Evolutionary conservation across 1,284 basidiomycete species (phyloP).

Genomic region (Ceraceosorus bombacis): DNA sequence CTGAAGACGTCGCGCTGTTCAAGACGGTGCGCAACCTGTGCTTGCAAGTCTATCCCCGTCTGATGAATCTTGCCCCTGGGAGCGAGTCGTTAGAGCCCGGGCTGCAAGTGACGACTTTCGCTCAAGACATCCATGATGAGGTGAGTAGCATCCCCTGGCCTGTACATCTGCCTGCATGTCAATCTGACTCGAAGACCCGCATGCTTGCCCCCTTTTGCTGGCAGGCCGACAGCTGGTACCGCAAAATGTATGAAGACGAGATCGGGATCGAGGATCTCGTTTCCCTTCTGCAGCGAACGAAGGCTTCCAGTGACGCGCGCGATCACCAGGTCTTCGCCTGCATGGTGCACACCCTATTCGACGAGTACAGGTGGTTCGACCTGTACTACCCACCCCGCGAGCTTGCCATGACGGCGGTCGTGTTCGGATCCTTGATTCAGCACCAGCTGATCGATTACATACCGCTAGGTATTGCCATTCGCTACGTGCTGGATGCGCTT

Average conservation of each 20-base stretch:
- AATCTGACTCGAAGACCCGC: neutral
- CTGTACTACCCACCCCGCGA: conserved; percentile 83
- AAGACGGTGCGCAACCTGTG: conserved; percentile 87
- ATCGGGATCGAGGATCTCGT: conserved; percentile 92
- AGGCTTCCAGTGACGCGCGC: conserved; percentile 70
- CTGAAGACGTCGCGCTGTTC: conserved; percentile 75
- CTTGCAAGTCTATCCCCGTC: conserved; percentile 87
- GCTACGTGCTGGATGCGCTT: conserved; percentile 90
- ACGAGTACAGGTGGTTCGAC: conserved; percentile 99
- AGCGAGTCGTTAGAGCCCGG: conserved; percentile 78
- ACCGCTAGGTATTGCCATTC: conserved; percentile 90
- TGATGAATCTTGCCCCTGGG: conserved; percentile 88
- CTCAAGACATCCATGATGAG: conserved; percentile 80
- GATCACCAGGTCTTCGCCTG: conserved; percentile 97
- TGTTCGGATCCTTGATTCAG: conserved; percentile 94
- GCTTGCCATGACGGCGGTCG: conserved; percentile 86
- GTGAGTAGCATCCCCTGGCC: conserved; percentile 51
- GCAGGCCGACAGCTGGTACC: conserved; percentile 75
- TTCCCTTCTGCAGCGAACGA: conserved; percentile 72
- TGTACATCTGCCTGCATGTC: neutral
- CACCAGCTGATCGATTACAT: conserved; percentile 88
- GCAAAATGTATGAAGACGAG: conserved; percentile 89
- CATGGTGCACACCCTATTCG: conserved; percentile 97
- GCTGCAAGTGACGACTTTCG: conserved; percentile 78
- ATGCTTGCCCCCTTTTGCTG: neutral